Conservation (phyloP, 2,329 filamentous ascomycete species). For the Botrytis aclada region DNA sequence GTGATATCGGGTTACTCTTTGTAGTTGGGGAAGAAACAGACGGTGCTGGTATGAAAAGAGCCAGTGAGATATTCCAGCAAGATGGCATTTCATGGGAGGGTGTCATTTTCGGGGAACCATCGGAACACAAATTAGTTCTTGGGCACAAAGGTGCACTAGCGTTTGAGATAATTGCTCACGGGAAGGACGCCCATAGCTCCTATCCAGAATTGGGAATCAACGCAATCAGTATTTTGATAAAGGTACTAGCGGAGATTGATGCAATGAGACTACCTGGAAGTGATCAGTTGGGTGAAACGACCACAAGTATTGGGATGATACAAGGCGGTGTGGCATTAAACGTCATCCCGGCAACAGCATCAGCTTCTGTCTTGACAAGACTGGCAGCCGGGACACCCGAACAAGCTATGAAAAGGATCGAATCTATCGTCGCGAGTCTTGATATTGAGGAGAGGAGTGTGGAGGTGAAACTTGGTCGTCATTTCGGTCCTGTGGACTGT, state of each 20-base stretch:
- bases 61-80: slow-evolving; percentile 43
- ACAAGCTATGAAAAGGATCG: background rate
- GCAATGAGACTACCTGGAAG: slow-evolving; percentile 69
- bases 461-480: slow-evolving; percentile 64
- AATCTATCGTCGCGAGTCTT: background rate
- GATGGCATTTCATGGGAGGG: slow-evolving; percentile 52
- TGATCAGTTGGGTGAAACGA: slow-evolving; percentile 76
- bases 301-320: slow-evolving; percentile 76
- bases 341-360: slow-evolving; percentile 64
- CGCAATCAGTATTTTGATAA: slow-evolving; percentile 75
- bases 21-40: slow-evolving; percentile 78
- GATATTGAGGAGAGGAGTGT: slow-evolving; percentile 38
- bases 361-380: slow-evolving; percentile 5
- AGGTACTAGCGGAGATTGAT: slow-evolving; percentile 62
- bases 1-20: slow-evolving; percentile 57
- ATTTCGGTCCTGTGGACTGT: slow-evolving; percentile 70
- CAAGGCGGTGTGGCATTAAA: slow-evolving; percentile 79
- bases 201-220: slow-evolving; percentile 86
- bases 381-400: background rate
- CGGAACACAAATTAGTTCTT: slow-evolving; percentile 79
- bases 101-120: slow-evolving; percentile 87
- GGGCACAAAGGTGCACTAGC: slow-evolving; percentile 84
- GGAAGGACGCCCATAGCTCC: slow-evolving; percentile 78
- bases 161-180: slow-evolving; percentile 63
- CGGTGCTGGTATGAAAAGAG: slow-evolving; percentile 74